Evolutionary conservation across 345 rosid genomes (phyloP), one percentile per base, ranked within the genome.

Genomic region (Eucalyptus caleyi): DNA sequence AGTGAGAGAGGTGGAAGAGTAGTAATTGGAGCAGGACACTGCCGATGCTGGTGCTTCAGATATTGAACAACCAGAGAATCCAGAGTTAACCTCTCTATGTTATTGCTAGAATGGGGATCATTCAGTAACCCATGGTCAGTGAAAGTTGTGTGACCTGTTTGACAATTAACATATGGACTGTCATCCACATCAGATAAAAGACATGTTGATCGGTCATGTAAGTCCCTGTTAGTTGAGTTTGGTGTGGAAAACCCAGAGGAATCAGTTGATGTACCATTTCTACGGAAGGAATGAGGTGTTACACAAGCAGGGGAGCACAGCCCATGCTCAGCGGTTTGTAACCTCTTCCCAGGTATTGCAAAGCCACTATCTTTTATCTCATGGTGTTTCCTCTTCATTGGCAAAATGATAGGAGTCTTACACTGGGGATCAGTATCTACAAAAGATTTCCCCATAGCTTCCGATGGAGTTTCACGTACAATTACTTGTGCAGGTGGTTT

Each of bases 1-100:
- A 98, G 97, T 89, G 99, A 97, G 90, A 98, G 96, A 40, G 99
- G 99, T 23, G 99, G 99, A 86, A 98, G 97, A 90, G 99, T 98
- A 15, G 99, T 97, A 90, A 98, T 95, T 69, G 99, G 99, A 90
- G 99, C 99, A 87, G 96, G 98, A 91, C 99, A 98, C 91, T 98
- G 99, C 85, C 99, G 97, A 93, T 98, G 99, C 89, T 97, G 99
- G 89, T 98, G 99, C 93, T 98, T 98, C 91, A 98, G 91, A 93
- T 95, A 97, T 92, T 98, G 99, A 93, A 98, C 96, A 85, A 98
- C 97, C 80, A 98, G 91, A 85, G 97, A 93, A 90, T 98, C 99
- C 50, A 98, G 93, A 88, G 98, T 95, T 92, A 96, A 90, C 72
- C 99, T 93, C 91, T 98, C 99, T 30, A 95, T 88, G 90, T 92